Evolutionary conservation across 2,329 filamentous ascomycete species (phyloP).

Genomic region (Aureobasidium mangrovei): DNA sequence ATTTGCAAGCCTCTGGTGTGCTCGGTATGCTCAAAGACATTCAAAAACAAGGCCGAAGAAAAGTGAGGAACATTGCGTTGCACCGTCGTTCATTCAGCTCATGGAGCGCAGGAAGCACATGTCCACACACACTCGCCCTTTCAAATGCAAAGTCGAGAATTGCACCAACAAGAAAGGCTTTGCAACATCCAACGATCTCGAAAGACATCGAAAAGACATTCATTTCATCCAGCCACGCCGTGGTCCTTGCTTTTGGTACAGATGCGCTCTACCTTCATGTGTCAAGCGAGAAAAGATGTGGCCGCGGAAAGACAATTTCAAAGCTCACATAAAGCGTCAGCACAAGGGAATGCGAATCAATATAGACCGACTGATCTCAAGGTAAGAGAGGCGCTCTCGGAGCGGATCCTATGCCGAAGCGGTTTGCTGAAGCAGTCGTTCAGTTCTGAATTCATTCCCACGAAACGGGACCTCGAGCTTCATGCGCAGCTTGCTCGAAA

Average conservation of each 20-base stretch:
- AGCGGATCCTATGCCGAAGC: background rate
- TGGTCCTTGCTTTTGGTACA: conserved; percentile 46
- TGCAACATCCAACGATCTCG: conserved; percentile 69
- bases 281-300: conserved; percentile 58
- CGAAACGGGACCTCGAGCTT: background rate
- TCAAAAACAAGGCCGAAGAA: conserved; percentile 14
- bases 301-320: conserved; percentile 81
- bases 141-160: conserved; percentile 48
- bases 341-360: conserved; percentile 37
- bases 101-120: conserved; percentile 57
- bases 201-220: conserved; percentile 66
- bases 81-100: background rate
- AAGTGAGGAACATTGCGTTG: conserved; percentile 2
- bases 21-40: background rate
- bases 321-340: conserved; percentile 63
- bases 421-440: background rate
- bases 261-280: conserved; percentile 52
- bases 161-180: conserved; percentile 59
- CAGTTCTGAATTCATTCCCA: conserved; percentile 6
- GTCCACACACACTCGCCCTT: conserved; percentile 60
- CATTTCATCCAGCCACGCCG: conserved; percentile 46
- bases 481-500: background rate
- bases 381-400: background rate
- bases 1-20: background rate
- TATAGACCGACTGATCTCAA: conserved; percentile 2